A percentile compares a stretch with the other conserved stretches of the same genome.
Conservation (phyloP, 495 filamentous ascomycete species). For the Chaetomium cochliodes region DNA sequence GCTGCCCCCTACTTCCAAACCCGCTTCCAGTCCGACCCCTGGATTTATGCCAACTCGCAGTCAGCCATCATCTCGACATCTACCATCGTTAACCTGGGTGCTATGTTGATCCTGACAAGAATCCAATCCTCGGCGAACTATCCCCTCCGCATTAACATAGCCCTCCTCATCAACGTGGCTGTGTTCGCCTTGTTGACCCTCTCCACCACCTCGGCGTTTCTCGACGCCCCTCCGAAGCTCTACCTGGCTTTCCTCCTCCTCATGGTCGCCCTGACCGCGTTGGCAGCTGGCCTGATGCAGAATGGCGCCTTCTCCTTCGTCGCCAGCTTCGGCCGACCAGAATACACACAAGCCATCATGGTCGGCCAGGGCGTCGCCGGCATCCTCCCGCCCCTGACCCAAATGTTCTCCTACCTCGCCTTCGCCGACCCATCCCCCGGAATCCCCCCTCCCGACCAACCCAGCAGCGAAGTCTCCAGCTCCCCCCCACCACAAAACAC, state of each 20-base stretch:
- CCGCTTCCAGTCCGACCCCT: conserved; percentile 69
- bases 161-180: conserved; percentile 68
- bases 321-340: conserved; percentile 72
- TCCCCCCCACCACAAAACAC: conserved; percentile 12
- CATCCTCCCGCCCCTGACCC: conserved; percentile 83
- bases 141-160: conserved; percentile 72
- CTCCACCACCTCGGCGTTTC: conserved; percentile 73
- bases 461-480: conserved; percentile 8
- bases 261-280: conserved; percentile 75
- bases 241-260: conserved; percentile 82
- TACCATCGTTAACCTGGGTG: conserved; percentile 72
- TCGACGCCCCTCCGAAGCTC: conserved; percentile 53
- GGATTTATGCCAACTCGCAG: conserved; percentile 78
- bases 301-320: conserved; percentile 95
- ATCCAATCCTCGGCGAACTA: conserved; percentile 79
- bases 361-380: conserved; percentile 89
- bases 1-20: conserved; percentile 88
- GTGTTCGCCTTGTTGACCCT: conserved; percentile 74
- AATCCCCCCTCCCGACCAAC: neutral
- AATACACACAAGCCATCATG: conserved; percentile 97
- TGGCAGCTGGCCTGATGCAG: conserved; percentile 81
- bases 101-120: conserved; percentile 71
- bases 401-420: conserved; percentile 76
- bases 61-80: conserved; percentile 83
- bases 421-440: conserved; percentile 39